Evolutionary conservation across 129 eudicot species (phyloP).

Genomic region (Deinandra increscens): DNA sequence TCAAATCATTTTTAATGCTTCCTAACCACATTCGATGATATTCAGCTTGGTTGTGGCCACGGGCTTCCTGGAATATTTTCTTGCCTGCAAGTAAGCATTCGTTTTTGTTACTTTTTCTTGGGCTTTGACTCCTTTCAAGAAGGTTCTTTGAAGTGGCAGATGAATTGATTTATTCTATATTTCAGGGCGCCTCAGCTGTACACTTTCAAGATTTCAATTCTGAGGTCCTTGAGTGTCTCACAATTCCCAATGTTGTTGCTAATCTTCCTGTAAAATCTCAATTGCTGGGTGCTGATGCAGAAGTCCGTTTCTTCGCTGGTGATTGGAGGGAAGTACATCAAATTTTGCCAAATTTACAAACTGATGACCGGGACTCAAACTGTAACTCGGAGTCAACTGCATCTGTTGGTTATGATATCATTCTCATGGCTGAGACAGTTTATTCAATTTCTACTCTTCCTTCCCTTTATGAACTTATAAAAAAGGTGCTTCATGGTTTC

Average conservation of each 20-base stretch:
- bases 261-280: constrained; percentile 39
- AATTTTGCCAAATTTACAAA: too few relatives aligned
- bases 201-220: constrained; percentile 95
- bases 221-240: constrained; percentile 76
- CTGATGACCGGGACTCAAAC: too few relatives aligned
- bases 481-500: constrained; percentile 47
- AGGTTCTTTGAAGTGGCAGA: too few relatives aligned
- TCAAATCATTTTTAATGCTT: constrained; percentile 9
- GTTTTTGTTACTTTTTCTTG: too few relatives aligned
- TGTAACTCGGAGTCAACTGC: constrained; percentile 35
- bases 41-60: constrained; percentile 97
- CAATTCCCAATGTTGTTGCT: constrained; percentile 72
- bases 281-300: constrained; percentile 14
- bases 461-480: constrained; percentile 56
- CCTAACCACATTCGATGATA: constrained; percentile 15
- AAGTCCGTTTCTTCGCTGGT: constrained; percentile 80
- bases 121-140: too few relatives aligned
- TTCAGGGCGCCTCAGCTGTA: constrained; percentile 64
- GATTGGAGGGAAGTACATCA: constrained; percentile 96
- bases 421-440: constrained; percentile 93
- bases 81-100: too few relatives aligned
- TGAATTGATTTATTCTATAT: neutral
- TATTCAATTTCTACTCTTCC: constrained; percentile 72
- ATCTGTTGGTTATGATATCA: constrained; percentile 56
- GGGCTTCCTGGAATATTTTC: too few relatives aligned